A percentile compares a stretch with the other conserved stretches of the same genome.
Evolutionary conservation across 257 asterid species (phyloP).

Genomic region (Solanum gracilifrons): DNA sequence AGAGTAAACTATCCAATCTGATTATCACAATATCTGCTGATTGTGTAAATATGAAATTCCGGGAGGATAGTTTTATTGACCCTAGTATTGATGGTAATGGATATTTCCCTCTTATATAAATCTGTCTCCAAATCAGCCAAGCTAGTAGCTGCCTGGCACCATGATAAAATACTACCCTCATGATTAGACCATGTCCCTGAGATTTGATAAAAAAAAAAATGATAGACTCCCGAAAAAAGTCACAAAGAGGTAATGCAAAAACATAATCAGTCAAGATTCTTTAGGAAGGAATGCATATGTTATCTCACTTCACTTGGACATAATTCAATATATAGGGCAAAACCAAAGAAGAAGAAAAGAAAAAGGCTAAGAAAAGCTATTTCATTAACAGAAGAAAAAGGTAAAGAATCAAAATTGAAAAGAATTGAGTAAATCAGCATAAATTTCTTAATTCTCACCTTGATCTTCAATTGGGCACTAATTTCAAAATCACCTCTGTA

Average conservation of each 20-base stretch:
- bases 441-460: slow-evolving; percentile 40
- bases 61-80: not conserved
- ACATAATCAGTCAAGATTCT: not conserved
- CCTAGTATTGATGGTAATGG: not conserved
- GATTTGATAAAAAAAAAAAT: not conserved
- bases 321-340: not conserved
- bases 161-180: not conserved
- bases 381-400: not conserved
- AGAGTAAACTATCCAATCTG: not conserved
- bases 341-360: not conserved
- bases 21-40: not conserved
- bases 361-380: not conserved
- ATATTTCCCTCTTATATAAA: not conserved
- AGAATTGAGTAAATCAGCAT: not conserved
- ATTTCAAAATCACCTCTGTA: slow-evolving; percentile 86
- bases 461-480: slow-evolving; percentile 57
- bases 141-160: not conserved
- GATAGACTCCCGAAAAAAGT: not conserved
- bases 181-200: not conserved
- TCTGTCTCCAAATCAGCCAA: not conserved
- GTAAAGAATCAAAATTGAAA: not conserved
- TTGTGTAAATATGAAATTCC: not conserved
- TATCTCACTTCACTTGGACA: not conserved
- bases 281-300: not conserved
- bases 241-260: not conserved